Percentiles rank a stretch among this genome's conserved stretches.
Evolutionary conservation across 2,329 filamentous ascomycete species (phyloP).

Genomic region (Beauveria sp.): DNA sequence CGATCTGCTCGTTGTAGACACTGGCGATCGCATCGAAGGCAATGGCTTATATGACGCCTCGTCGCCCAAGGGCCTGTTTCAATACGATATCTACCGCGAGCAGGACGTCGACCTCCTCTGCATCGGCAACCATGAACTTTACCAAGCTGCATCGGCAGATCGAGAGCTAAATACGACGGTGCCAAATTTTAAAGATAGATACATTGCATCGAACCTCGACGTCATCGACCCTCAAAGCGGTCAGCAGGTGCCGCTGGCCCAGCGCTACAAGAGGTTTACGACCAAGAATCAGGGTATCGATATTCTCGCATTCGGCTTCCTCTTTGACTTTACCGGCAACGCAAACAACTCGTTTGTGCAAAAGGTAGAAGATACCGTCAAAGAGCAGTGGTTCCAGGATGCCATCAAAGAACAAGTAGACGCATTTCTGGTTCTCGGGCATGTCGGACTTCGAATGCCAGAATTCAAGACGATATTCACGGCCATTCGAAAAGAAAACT

Average conservation of each 20-base stretch:
- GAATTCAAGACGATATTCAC: constrained; percentile 74
- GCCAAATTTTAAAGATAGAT: constrained; percentile 71
- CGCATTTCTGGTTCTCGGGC: constrained; percentile 78
- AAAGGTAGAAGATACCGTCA: constrained; percentile 69
- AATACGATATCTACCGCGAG: constrained; percentile 77
- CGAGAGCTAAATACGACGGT: constrained; percentile 75
- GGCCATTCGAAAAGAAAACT: constrained; percentile 67
- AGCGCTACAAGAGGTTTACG: constrained; percentile 78
- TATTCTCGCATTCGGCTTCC: constrained; percentile 83
- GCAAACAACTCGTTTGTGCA: constrained; percentile 85
- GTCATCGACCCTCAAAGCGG: constrained; percentile 69
- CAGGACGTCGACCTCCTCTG: constrained; percentile 79
- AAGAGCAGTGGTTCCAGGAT: constrained; percentile 81
- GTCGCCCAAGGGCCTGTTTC: constrained; percentile 77
- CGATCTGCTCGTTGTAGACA: constrained; percentile 90
- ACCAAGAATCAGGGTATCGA: constrained; percentile 83
- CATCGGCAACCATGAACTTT: constrained; percentile 92
- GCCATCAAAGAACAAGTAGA: constrained; percentile 81
- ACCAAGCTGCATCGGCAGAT: constrained; percentile 69
- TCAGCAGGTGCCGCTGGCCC: constrained; percentile 66
- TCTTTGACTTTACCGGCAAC: constrained; percentile 89
- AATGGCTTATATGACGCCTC: constrained; percentile 93
- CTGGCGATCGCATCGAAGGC: constrained; percentile 86
- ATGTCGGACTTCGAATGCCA: constrained; percentile 72
- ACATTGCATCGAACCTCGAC: constrained; percentile 88